Evolutionary conservation across 108 stramenopile species (phyloP).

Genomic region (Pseudonitzschia multistriata): DNA sequence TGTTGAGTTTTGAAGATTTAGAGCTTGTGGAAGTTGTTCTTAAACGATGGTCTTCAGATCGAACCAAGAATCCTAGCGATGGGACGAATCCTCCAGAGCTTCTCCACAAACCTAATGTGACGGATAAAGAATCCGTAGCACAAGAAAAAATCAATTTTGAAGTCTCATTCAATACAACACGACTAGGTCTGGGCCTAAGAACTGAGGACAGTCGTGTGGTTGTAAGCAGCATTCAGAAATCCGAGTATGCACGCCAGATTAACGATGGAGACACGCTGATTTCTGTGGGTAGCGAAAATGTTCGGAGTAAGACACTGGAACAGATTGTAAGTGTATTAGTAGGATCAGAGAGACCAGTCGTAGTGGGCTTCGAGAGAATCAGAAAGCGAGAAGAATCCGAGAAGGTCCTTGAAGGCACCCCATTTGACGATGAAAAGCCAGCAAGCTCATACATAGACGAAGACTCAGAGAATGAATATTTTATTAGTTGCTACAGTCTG

Average conservation of each 20-base stretch:
- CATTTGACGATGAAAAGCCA: neutral
- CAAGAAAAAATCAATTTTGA: conserved; percentile 1
- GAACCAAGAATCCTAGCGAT: neutral
- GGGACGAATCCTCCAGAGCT: conserved; percentile 5
- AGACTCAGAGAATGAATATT: neutral
- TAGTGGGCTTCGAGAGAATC: conserved; percentile 36
- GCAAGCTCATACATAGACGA: neutral
- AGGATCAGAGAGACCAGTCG: conserved; percentile 44
- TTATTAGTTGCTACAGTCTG: conserved; percentile 11
- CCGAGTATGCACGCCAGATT: conserved; percentile 20
- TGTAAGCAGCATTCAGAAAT: conserved; percentile 43
- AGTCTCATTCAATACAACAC: conserved; percentile 36
- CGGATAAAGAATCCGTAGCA: neutral
- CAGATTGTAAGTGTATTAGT: conserved; percentile 43
- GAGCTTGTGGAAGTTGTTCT: conserved; percentile 50
- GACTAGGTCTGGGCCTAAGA: conserved; percentile 53
- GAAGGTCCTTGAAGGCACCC: neutral
- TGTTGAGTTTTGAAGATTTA: conserved; percentile 67
- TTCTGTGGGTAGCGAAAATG: conserved; percentile 30
- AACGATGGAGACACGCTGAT: conserved; percentile 50
- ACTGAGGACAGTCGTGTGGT: conserved; percentile 36
- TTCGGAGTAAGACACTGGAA: conserved; percentile 29
- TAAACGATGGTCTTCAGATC: conserved; percentile 37
- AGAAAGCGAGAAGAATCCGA: neutral
- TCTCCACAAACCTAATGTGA: neutral